These are phyloP conservation scores for Ciborinia camelliae DNA, from an alignment of 2,329 filamentous ascomycete species.

Conservation along the genomic window DNA sequence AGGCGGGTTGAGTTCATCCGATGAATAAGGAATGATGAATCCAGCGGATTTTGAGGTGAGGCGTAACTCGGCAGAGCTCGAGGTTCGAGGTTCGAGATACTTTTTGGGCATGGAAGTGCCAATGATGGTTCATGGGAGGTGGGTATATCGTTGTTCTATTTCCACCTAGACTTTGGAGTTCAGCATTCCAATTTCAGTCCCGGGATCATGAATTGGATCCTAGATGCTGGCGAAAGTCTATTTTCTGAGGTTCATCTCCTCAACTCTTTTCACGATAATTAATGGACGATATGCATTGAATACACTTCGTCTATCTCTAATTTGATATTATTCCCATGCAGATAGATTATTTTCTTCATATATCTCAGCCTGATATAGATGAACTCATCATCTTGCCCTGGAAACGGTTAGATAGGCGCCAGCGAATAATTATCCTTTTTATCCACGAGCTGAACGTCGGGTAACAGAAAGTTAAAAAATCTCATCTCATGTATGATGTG, in stretches of 20 bases:
- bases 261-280: not conserved
- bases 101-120: not conserved
- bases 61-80: not conserved
- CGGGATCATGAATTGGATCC: not conserved
- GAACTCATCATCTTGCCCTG: not conserved
- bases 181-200: not conserved
- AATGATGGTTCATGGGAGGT: not conserved
- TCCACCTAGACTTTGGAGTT: not conserved
- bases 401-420: no score
- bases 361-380: constrained; percentile 6
- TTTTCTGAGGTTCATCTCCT: not conserved
- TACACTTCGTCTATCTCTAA: not conserved
- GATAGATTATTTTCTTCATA: not conserved
- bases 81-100: not conserved
- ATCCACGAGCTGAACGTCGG: no score
- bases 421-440: not conserved
- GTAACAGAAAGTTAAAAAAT: no score
- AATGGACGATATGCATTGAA: not conserved
- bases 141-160: not conserved
- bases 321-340: not conserved
- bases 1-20: not conserved
- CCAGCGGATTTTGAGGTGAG: not conserved
- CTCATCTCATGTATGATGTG: no score
- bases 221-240: constrained; percentile 5
- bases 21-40: not conserved